These are phyloP conservation scores for Hypsizygus marmoreus DNA, from an alignment of 768 basidiomycete genomes.

Conservation along the genomic window DNA sequence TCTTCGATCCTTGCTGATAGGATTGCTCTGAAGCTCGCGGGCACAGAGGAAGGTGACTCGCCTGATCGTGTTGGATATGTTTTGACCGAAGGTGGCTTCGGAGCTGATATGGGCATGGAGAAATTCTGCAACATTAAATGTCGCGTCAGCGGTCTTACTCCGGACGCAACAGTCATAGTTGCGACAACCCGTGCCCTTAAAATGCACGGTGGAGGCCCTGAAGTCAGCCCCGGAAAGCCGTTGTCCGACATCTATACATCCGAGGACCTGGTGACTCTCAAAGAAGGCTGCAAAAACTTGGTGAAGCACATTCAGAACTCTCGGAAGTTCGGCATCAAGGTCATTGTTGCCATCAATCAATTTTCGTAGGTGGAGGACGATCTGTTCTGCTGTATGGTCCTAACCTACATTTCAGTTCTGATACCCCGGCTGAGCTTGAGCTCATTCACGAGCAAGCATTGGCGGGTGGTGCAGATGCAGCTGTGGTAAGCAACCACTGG, in stretches of 20 bases:
- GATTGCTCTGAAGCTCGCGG: constrained; percentile 95
- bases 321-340: constrained; percentile 95
- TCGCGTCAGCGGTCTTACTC: constrained; percentile 86
- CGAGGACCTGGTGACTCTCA: constrained; percentile 87
- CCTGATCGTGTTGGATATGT: constrained; percentile 87
- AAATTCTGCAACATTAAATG: constrained; percentile 99
- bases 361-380: constrained; percentile 71
- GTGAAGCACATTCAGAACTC: constrained; percentile 93
- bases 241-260: constrained; percentile 92
- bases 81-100: constrained; percentile 97
- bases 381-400: not conserved
- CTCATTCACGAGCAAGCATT: constrained; percentile 81
- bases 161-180: constrained; percentile 94
- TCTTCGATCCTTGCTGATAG: constrained; percentile 98
- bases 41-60: constrained; percentile 88
- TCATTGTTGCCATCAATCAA: constrained; percentile 92
- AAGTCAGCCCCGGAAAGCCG: constrained; percentile 94
- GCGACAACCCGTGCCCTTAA: constrained; percentile 97
- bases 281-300: constrained; percentile 92
- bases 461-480: constrained; percentile 88
- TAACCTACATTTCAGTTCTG: constrained; percentile 54
- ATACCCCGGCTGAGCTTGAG: constrained; percentile 86
- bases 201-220: constrained; percentile 99
- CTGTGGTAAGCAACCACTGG: constrained; percentile 97
- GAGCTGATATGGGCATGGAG: constrained; percentile 99